A percentile compares a stretch with the other conserved stretches of the same genome.
Conservation (phyloP, 371 early-diverging fungal genomes). For the Saksenaea oblongispora region DNA sequence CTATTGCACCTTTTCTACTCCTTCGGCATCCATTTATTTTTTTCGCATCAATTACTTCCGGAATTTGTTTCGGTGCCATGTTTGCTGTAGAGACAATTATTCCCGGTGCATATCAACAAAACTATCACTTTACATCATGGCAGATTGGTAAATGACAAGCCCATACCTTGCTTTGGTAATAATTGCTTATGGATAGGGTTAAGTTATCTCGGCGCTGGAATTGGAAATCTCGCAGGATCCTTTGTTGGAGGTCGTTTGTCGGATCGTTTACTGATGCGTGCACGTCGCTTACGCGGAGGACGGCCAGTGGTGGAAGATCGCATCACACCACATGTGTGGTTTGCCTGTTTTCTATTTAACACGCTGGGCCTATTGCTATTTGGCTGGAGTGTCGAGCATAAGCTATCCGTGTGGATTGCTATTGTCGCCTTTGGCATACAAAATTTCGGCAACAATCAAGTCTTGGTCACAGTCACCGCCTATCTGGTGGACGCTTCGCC, state of each 20-base stretch:
- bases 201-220: conserved; percentile 48
- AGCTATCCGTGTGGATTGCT: conserved; percentile 36
- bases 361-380: conserved; percentile 48
- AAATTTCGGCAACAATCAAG: conserved; percentile 45
- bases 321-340: conserved; percentile 28
- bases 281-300: conserved; percentile 24
- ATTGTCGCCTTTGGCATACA: conserved; percentile 50
- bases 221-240: conserved; percentile 45
- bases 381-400: conserved; percentile 46
- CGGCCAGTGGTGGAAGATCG: conserved; percentile 26
- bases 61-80: conserved; percentile 54
- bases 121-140: conserved; percentile 42
- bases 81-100: conserved; percentile 49
- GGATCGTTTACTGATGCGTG: conserved; percentile 27
- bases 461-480: conserved; percentile 32
- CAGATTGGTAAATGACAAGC: conserved; percentile 29
- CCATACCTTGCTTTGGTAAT: too few species aligned
- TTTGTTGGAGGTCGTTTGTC: conserved; percentile 21
- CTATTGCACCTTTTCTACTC: conserved; percentile 32
- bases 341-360: conserved; percentile 36
- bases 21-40: conserved; percentile 53
- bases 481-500: conserved; percentile 44
- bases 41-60: conserved; percentile 42
- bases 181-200: conserved; percentile 18
- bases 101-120: conserved; percentile 27